Evolutionary conservation across 305 asterid species (phyloP).

Genomic region (Fraxinus sp.): DNA sequence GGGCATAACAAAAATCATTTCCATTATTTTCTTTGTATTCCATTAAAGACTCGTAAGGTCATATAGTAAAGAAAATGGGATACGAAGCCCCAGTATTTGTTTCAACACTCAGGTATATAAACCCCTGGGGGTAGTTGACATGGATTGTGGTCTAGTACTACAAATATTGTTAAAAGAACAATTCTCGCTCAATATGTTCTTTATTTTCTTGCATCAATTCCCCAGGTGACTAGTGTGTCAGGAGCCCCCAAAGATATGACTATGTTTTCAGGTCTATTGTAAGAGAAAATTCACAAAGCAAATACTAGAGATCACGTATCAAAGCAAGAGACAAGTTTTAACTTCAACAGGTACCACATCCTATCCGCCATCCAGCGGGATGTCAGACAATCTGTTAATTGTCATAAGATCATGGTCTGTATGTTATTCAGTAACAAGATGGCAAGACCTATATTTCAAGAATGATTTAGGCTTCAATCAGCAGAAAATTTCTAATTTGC

Average conservation of each 20-base stretch:
- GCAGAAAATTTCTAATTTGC: not conserved
- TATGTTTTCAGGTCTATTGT: not conserved
- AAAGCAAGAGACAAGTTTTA: not conserved
- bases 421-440: not conserved
- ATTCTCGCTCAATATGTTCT: not conserved
- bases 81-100: not conserved
- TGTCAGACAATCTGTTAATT: not conserved
- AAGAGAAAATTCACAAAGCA: not conserved
- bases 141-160: not conserved
- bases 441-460: not conserved
- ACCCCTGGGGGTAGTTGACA: not conserved
- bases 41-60: not conserved
- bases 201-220: not conserved
- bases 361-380: not conserved
- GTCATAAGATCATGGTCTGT: not conserved
- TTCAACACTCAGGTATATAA: not conserved
- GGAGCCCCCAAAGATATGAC: not conserved
- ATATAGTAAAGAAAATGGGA: not conserved
- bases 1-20: not conserved
- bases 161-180: not conserved
- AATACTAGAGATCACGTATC: not conserved
- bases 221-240: not conserved
- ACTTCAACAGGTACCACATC: not conserved
- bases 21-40: not conserved
- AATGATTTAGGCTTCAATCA: not conserved